These are phyloP conservation scores for Scenedesmus sp. DNA, from an alignment of 163 green algal species.

Conservation along the genomic window DNA sequence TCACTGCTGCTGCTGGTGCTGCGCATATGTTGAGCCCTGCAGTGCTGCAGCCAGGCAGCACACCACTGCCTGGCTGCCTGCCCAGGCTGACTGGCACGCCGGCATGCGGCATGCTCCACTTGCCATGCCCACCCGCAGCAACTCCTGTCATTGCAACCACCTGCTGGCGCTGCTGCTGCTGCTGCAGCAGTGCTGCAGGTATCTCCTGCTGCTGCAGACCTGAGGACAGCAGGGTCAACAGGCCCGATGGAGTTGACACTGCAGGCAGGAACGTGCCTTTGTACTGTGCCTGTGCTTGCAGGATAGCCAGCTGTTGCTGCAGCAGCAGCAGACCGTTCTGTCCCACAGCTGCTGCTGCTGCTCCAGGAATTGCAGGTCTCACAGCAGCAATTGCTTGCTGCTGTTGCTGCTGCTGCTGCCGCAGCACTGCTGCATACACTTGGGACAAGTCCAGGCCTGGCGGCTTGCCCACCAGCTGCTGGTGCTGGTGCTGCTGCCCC, in stretches of 20 bases:
- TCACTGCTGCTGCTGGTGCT: background rate
- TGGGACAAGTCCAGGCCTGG: background rate
- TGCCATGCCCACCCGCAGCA: background rate
- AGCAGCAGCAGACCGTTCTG: background rate
- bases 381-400: background rate
- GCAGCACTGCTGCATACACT: conserved; percentile 1
- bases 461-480: background rate
- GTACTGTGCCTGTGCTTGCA: background rate
- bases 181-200: background rate
- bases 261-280: background rate
- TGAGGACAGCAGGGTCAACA: background rate
- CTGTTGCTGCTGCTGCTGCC: background rate
- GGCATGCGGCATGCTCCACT: background rate
- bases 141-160: background rate
- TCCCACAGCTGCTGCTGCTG: background rate
- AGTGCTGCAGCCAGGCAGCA: background rate
- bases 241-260: background rate
- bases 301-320: background rate
- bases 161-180: background rate
- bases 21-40: background rate
- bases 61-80: too few relatives aligned
- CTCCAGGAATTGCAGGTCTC: background rate
- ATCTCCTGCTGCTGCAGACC: background rate
- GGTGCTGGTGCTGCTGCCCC: background rate
- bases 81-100: background rate